Evolutionary conservation across 176 grass and related monocot genomes (phyloP), one percentile per base, ranked within the genome.

Genomic region (Eragrostis curvula): DNA sequence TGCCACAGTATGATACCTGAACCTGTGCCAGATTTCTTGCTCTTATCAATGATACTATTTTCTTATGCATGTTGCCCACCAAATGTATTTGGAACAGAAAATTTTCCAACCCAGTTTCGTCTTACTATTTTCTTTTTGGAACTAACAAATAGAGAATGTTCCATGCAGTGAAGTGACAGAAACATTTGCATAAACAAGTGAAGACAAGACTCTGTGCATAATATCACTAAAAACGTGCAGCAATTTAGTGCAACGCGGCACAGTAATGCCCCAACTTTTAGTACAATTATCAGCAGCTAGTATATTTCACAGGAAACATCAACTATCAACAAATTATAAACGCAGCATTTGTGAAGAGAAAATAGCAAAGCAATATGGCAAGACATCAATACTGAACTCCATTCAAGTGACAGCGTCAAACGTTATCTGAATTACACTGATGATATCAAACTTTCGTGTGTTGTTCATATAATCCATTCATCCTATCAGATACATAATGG

Each of bases 391-490:
- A 45, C 32, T 46, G 73, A 70, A 68, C 41, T 40, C 43, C 0
- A 77, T 45, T 69, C 15, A 61, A 25, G 13, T 61, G 52, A 77
- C 17, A 85, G 1, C 32, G 48, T 69, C 59, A 77, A 60, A 62
- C 50, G 4, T 15, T 70, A 48, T 70, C 73, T 17, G 36, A 58
- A 61, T 36, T 70, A 17, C 50, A 68, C 12, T 12, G 39, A 68
- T 44, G 40, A 84, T 21, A 69, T 76, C 48, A 85, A 17, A 53
- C 0, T 2, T 1, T n/a, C 40, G 12, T 58, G 50, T 36, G 32
- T 4, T 69, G 82, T 84, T 76, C 36, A 66, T 36, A 62, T 60
- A 16, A 68, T 48, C 39, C 63, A 36, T 63, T 47, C 73, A 68
- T 70, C 44, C 50, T 70, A 85, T 36, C 18, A 48, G 53, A 43